Base-by-base conservation (phyloP, 495 filamentous ascomycete species). In the Amniculicola lignicola region DNA sequence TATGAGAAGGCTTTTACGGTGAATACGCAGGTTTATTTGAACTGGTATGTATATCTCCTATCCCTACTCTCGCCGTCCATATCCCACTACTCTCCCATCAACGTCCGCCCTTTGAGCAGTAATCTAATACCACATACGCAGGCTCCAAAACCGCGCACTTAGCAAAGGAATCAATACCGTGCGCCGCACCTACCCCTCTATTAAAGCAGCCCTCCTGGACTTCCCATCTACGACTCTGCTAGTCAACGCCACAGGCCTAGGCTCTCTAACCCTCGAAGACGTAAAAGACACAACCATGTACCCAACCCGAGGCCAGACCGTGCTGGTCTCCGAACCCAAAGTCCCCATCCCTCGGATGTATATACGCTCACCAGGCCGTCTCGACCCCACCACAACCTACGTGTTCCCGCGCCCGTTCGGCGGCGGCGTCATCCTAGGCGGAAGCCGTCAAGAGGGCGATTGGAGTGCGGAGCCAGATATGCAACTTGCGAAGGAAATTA, bases 221-320 rank as follows among this genome's bases (percentile, higher is more conserved):
- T 66, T 66, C 50, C 61, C 61, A 1, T 6, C 16, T 5, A 50
- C 61, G 1, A 44, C 61, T 4, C 39, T 57, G 1, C 35, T 64
- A n/a, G 16, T 64, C 27, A 64, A 64, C 29, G 47, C 42, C 51
- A 45, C 51, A 1, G 61, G 14, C 22, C 57, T 61, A 21, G 61
- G 61, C 15, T 64, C 61, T 10, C 43, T 59, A 12, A 14, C 23
- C 7, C 61, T 64, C 14, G 38, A 40, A 18, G 61, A 57, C 18
- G 61, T 64, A 11, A 15, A 48, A 5, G 61, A 64, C 19, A 59
- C 48, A 1, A 47, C 39, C 16, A 16, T 64, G n/a, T 69, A 69
- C 43, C 68, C 66, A 0, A 72, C 72, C 0, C 54, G 71, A 28
- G 74, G 73, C 0, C 74, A 75, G 45, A 68, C 75, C 6, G 61